Evolutionary conservation across 495 filamentous ascomycete species (phyloP).

Genomic region (Penicillium silybi): DNA sequence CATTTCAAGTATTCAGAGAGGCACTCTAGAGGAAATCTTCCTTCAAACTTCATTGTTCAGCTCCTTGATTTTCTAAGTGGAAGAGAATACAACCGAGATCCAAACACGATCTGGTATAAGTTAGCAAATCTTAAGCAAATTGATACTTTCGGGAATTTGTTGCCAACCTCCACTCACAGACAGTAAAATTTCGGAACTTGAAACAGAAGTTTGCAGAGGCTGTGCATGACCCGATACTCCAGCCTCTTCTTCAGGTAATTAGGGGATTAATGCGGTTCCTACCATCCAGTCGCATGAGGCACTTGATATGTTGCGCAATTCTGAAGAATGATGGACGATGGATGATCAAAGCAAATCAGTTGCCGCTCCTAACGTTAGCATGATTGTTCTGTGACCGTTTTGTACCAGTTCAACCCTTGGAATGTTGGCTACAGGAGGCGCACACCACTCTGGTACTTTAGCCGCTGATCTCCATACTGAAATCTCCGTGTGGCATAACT

Average conservation of each 20-base stretch:
- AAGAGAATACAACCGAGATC: not conserved
- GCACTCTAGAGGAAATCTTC: conserved; percentile 3
- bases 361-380: not conserved
- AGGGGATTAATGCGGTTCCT: conserved; percentile 14
- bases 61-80: no score
- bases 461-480: not conserved
- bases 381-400: not conserved
- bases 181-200: not conserved
- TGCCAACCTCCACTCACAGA: not conserved
- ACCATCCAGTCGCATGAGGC: conserved; percentile 11
- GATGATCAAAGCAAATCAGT: not conserved
- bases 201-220: conserved; percentile 9
- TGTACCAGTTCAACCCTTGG: not conserved
- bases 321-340: not conserved
- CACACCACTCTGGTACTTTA: not conserved
- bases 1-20: conserved; percentile 1
- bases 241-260: conserved; percentile 6
- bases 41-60: conserved; percentile 24
- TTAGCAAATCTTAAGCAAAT: not conserved
- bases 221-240: conserved; percentile 1
- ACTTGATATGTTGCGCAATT: not conserved
- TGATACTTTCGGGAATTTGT: not conserved
- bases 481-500: not conserved
- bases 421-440: not conserved
- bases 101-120: not conserved